Evolutionary conservation across 2,329 filamentous ascomycete species (phyloP).

Genomic region (Cladosporium halotolerans): DNA sequence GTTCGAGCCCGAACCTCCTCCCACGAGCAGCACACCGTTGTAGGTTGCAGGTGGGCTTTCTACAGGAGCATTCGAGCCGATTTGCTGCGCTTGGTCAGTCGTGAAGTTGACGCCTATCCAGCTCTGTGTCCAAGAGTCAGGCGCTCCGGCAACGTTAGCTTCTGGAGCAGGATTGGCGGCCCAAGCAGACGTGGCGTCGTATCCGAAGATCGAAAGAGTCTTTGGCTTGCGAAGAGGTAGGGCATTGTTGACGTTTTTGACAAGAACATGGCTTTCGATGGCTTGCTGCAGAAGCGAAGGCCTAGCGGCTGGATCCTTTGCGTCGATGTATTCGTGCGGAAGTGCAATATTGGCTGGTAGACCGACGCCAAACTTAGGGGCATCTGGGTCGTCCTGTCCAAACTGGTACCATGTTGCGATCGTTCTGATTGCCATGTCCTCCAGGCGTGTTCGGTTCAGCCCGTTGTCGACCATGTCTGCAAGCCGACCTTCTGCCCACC

Average conservation of each 20-base stretch:
- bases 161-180: conserved; percentile 19
- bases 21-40: conserved; percentile 31
- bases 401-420: conserved; percentile 54
- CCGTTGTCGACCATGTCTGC: conserved; percentile 55
- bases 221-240: conserved; percentile 49
- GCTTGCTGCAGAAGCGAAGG: conserved; percentile 50
- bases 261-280: conserved; percentile 57
- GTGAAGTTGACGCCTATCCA: conserved; percentile 16
- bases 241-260: conserved; percentile 54
- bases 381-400: conserved; percentile 43
- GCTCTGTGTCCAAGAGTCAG: conserved; percentile 17
- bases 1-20: conserved; percentile 31
- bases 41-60: conserved; percentile 19
- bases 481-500: conserved; percentile 38
- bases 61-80: conserved; percentile 29
- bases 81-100: conserved; percentile 16
- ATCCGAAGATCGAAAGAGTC: conserved; percentile 56
- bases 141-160: conserved; percentile 5
- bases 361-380: conserved; percentile 38
- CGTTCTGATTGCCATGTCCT: conserved; percentile 53
- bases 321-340: conserved; percentile 51
- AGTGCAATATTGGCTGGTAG: conserved; percentile 45
- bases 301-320: conserved; percentile 46
- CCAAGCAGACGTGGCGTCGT: conserved; percentile 43
- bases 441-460: conserved; percentile 49